phyloP scores from a whole-genome alignment of 2,329 filamentous ascomycete genomes.

The Hymenoscyphus albidus region DNA sequence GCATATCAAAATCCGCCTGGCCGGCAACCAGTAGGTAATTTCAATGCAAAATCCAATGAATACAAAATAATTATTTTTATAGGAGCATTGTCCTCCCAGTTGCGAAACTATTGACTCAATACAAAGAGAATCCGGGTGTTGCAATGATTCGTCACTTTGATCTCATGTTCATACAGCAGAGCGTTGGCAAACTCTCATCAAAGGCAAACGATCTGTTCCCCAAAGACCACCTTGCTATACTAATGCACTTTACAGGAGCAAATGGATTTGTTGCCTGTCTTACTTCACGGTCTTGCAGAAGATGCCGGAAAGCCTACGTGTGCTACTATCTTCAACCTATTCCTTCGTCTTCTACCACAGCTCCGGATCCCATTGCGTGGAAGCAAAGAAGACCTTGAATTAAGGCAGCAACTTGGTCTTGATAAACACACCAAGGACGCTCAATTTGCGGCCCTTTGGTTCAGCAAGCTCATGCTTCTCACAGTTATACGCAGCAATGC shows the following conservation, averaged over 20 bases:
- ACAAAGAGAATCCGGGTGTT: conserved; percentile 68
- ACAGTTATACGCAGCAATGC: conserved; percentile 42
- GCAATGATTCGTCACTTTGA: conserved; percentile 83
- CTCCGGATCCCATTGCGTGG: conserved; percentile 71
- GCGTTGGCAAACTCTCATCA: conserved; percentile 57
- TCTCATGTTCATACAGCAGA: conserved; percentile 83
- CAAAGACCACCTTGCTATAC: not conserved
- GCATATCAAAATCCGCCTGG: conserved; percentile 60
- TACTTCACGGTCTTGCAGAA: conserved; percentile 63
- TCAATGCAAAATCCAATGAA: conserved; percentile 19
- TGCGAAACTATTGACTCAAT: conserved; percentile 78
- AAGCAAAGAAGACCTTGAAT: conserved; percentile 68
- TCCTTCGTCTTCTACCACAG: conserved; percentile 71
- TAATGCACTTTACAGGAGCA: conserved; percentile 51
- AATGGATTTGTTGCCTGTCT: conserved; percentile 65
- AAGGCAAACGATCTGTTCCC: conserved; percentile 36
- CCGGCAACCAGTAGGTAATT: conserved; percentile 34
- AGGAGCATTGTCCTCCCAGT: conserved; percentile 72
- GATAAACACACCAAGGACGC: conserved; percentile 61
- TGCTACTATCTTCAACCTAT: conserved; percentile 74
- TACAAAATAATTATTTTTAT: conserved; percentile 8
- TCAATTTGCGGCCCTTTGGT: conserved; percentile 66
- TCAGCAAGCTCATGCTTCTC: conserved; percentile 74
- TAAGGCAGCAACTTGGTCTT: conserved; percentile 65
- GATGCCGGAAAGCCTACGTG: conserved; percentile 51